These are phyloP conservation scores for Ligustrum vulgare DNA, from an alignment of 257 asterid species.

Conservation along the genomic window DNA sequence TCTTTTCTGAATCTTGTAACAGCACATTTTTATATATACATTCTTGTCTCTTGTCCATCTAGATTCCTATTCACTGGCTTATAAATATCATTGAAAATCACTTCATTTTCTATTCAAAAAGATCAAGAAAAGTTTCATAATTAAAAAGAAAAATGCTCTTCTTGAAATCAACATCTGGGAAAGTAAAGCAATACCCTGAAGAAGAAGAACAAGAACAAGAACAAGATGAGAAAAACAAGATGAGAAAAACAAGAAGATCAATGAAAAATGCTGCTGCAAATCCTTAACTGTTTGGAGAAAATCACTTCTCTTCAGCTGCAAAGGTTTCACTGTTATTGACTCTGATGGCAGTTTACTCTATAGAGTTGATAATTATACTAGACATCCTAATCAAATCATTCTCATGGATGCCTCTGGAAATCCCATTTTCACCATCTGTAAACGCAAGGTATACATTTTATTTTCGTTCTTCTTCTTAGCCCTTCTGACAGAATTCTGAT, in stretches of 20 bases:
- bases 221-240: conserved; percentile 9
- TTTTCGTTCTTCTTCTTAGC: background rate
- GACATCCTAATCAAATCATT: conserved; percentile 34
- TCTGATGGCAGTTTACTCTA: conserved; percentile 59
- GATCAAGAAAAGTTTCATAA: conserved; percentile 1
- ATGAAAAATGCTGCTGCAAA: conserved; percentile 22
- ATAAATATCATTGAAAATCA: conserved; percentile 18
- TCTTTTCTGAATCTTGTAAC: background rate
- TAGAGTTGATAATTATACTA: conserved; percentile 68
- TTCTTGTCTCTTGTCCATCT: background rate
- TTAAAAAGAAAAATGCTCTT: conserved; percentile 34
- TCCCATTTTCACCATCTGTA: conserved; percentile 59
- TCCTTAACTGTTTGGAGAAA: conserved; percentile 77
- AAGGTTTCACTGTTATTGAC: conserved; percentile 71
- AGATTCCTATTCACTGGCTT: background rate
- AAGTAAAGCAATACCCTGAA: conserved; percentile 40
- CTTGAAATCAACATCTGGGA: conserved; percentile 45
- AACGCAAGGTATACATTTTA: conserved; percentile 48
- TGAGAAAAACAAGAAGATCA: background rate
- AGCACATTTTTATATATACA: background rate
- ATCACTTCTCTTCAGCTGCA: conserved; percentile 64
- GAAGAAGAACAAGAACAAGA: background rate
- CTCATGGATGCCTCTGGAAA: conserved; percentile 79
- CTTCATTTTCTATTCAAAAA: conserved; percentile 20
- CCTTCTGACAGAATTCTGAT: no score